These are phyloP conservation scores for Anisogramma anomala DNA, from an alignment of 2,329 filamentous ascomycete genomes.

Conservation along the genomic window DNA sequence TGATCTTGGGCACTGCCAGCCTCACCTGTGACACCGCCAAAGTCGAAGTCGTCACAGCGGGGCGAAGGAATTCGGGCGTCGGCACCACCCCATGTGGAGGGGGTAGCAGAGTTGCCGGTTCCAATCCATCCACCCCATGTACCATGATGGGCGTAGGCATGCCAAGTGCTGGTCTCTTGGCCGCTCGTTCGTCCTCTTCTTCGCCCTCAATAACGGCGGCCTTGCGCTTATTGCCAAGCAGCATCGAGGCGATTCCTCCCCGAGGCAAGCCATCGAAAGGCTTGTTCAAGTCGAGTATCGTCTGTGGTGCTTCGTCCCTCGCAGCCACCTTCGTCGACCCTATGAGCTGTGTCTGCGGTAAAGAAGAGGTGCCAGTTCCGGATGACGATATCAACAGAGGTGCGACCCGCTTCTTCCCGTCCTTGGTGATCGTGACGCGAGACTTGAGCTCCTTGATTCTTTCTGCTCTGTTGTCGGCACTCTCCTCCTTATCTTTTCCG, in stretches of 20 bases:
- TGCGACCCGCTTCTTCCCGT: slow-evolving; percentile 91
- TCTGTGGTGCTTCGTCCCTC: slow-evolving; percentile 64
- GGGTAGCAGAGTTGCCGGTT: slow-evolving; percentile 57
- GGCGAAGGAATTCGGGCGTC: slow-evolving; percentile 75
- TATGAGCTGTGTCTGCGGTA: slow-evolving; percentile 80
- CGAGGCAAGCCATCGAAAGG: slow-evolving; percentile 88
- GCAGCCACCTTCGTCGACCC: slow-evolving; percentile 53
- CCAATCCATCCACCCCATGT: slow-evolving; percentile 66
- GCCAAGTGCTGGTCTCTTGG: slow-evolving; percentile 41
- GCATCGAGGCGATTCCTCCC: slow-evolving; percentile 72
- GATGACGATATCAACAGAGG: slow-evolving; percentile 86
- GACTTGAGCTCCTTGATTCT: slow-evolving; percentile 62
- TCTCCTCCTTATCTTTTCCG: slow-evolving; percentile 28
- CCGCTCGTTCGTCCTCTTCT: slow-evolving; percentile 51
- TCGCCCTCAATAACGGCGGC: slow-evolving; percentile 61
- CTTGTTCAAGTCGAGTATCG: slow-evolving; percentile 79
- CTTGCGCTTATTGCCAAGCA: slow-evolving; percentile 90
- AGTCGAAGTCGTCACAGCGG: slow-evolving; percentile 73
- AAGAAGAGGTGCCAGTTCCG: slow-evolving; percentile 72
- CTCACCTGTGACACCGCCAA: slow-evolving; percentile 74
- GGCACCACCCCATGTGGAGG: slow-evolving; percentile 49
- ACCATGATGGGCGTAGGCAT: slow-evolving; percentile 64
- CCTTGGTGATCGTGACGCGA: slow-evolving; percentile 86
- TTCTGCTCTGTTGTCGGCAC: slow-evolving; percentile 41
- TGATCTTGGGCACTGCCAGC: slow-evolving; percentile 76